Percentiles rank a stretch among this genome's conserved stretches.
These are phyloP conservation scores for Colletotrichum sansevieriae DNA, from an alignment of 2,329 filamentous ascomycete species.

Conservation along the genomic window DNA sequence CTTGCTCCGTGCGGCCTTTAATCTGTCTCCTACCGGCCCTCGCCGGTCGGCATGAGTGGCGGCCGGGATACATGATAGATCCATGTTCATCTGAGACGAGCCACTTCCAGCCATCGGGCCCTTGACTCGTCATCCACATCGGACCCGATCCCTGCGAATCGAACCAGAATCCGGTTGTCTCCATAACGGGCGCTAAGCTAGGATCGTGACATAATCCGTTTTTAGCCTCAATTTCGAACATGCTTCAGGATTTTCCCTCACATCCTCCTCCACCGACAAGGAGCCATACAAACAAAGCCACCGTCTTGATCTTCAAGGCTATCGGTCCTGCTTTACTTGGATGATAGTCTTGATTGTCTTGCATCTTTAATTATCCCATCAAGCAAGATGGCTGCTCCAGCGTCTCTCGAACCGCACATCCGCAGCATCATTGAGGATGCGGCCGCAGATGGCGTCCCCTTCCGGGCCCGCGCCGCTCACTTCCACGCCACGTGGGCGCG, in stretches of 20 bases:
- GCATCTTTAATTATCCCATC: neutral
- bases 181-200: slow-evolving; percentile 39
- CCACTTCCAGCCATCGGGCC: slow-evolving; percentile 22
- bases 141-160: slow-evolving; percentile 26
- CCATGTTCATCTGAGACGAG: slow-evolving; percentile 37
- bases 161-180: slow-evolving; percentile 24
- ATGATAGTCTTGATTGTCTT: neutral
- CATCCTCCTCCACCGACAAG: neutral
- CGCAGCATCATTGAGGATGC: slow-evolving; percentile 51
- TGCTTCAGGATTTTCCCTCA: slow-evolving; percentile 9
- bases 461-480: slow-evolving; percentile 80
- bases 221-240: slow-evolving; percentile 28
- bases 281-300: slow-evolving; percentile 14
- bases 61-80: slow-evolving; percentile 22
- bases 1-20: slow-evolving; percentile 11
- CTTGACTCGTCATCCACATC: slow-evolving; percentile 36
- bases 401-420: slow-evolving; percentile 53
- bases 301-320: neutral
- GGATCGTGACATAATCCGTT: slow-evolving; percentile 36
- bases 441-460: slow-evolving; percentile 67
- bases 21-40: slow-evolving; percentile 21
- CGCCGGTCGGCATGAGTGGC: slow-evolving; percentile 26
- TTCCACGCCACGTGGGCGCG: slow-evolving; percentile 94
- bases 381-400: slow-evolving; percentile 25
- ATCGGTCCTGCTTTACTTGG: neutral